Evolutionary conservation across 2,329 filamentous ascomycete genomes (phyloP), one percentile per base, ranked within the genome.

Genomic region (Pseudocercospora fijiensis): DNA sequence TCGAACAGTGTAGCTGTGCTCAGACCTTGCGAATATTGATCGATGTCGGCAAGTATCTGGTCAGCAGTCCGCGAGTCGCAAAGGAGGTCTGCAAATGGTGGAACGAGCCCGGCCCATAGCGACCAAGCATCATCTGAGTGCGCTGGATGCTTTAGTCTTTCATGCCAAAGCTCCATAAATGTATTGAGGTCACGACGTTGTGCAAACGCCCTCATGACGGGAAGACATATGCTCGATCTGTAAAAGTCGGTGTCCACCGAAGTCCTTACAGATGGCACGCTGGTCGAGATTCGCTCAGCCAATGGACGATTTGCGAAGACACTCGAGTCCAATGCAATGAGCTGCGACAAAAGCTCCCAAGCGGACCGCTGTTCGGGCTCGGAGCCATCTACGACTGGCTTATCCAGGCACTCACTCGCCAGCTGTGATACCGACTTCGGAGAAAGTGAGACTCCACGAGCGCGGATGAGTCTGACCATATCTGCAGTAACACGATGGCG

Each of bases 271-370:
- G 16, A 10, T 10, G 27, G 5, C 8, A 56, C 7, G n/a, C 18
- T 56, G 10, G 18, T 24, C 5, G 69, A 65, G 10, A 69, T 26
- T 47, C 61, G 43, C 22, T 63, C 24, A 10, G 63, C 26, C 16
- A 67, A 24, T 13, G n/a, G 45, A 13, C 55, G 13, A 30, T 67
- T 67, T 8, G 81, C 73, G 65, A 84, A 82, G 4, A 81, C 76
- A 64, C 79, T 79, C 2, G 79, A 69, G 66, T 84, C 81, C 57
- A 82, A 77, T 22, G 75, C 70, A 18, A 83, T 72, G n/a, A 82
- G 71, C 28, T 77, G 76, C 11, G 77, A 75, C 20, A 83, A 60
- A 20, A 84, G 65, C 1, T 67, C 61, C 78, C 80, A 82, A 26
- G 22, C 51, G 1, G 18, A 10, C 16, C 16, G 6, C 1, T 53